Evolutionary conservation across 768 basidiomycete species (phyloP), one percentile per base, ranked within the genome.

Genomic region (Boletus fagicola): DNA sequence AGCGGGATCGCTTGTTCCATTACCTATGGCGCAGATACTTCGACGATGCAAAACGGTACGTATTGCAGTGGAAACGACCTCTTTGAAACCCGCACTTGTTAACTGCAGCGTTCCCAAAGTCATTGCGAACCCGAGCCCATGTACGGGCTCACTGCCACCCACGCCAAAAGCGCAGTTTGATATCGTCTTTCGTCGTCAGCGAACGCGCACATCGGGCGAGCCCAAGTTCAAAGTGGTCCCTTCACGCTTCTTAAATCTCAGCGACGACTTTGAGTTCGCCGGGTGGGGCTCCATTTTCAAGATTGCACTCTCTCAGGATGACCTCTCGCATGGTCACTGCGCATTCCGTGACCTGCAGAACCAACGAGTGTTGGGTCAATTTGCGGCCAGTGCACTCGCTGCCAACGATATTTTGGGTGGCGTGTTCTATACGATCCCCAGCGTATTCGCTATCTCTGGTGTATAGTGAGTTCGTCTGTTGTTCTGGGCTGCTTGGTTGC

Each of bases 371-470:
- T 73, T 90, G 8, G 88, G 86, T 0, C 83, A 83, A 60, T 86
- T 83, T 62, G 78, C 80, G 5, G 88, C 84, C 0, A 83, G 82
- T 60, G 85, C 86, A 0, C 72, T 89, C 10, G 83, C 85, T 15
- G 87, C 86, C 20, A 85, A 87, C 65, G 83, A 83, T 33, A 77
- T 90, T 20, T 74, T 88, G 36, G 84, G 87, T 44, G 80, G 86
- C 55, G 81, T 87, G 2, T 87, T 87, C 60, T 88, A 90, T 58
- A 80, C 87, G 11, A 69, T 89, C 26, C 88, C 88, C 16, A 83
- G 81, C 1, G 82, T 89, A 1, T 79, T 85, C 22, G 80, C 77
- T 0, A 79, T 83, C 20, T 77, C 81, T 4, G 80, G 83, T 20
- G 75, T 89, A n/a, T 88, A 84, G 85, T 86, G 61, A 54, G 83